These are phyloP conservation scores for Vitis amurensis DNA, from an alignment of 164 flowering plant species.

Conservation along the genomic window DNA sequence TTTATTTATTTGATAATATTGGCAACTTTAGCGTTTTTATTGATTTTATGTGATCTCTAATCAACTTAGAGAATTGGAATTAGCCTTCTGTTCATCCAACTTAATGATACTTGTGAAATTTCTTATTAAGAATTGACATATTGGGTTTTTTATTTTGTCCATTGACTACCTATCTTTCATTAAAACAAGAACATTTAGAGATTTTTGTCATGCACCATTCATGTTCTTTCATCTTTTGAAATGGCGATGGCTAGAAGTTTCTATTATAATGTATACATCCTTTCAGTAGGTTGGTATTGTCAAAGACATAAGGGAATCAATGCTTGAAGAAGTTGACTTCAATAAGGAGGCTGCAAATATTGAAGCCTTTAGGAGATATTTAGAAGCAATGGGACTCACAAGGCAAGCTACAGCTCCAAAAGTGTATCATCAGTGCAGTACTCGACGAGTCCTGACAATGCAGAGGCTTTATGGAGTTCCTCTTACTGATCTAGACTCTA, in stretches of 20 bases:
- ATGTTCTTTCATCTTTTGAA: too few relatives aligned
- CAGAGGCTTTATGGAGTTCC: conserved; percentile 98
- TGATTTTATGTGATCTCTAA: too few relatives aligned
- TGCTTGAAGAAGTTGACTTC: conserved; percentile 99
- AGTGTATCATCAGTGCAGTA: conserved; percentile 75
- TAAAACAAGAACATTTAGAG: too few relatives aligned
- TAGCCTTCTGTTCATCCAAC: too few relatives aligned
- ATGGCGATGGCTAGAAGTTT: not conserved
- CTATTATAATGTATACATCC: conserved; percentile 6
- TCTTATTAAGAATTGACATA: too few relatives aligned
- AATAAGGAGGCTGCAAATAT: conserved; percentile 84
- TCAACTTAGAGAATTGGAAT: too few relatives aligned
- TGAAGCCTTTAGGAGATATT: conserved; percentile 76
- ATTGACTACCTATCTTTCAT: too few relatives aligned
- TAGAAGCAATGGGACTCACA: conserved; percentile 84
- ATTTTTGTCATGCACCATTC: too few relatives aligned
- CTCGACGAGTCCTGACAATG: conserved; percentile 79
- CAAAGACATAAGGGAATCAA: conserved; percentile 83
- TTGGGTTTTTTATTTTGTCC: too few relatives aligned
- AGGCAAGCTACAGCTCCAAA: conserved; percentile 91
- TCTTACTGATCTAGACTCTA: conserved; percentile 87
- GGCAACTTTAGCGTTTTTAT: too few relatives aligned
- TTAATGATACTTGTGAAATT: too few relatives aligned
- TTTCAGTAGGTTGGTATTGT: conserved; percentile 79
- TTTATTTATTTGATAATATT: too few relatives aligned